These are phyloP conservation scores for Fusarium praegraminearum DNA, from an alignment of 2,329 filamentous ascomycete genomes.

Conservation along the genomic window DNA sequence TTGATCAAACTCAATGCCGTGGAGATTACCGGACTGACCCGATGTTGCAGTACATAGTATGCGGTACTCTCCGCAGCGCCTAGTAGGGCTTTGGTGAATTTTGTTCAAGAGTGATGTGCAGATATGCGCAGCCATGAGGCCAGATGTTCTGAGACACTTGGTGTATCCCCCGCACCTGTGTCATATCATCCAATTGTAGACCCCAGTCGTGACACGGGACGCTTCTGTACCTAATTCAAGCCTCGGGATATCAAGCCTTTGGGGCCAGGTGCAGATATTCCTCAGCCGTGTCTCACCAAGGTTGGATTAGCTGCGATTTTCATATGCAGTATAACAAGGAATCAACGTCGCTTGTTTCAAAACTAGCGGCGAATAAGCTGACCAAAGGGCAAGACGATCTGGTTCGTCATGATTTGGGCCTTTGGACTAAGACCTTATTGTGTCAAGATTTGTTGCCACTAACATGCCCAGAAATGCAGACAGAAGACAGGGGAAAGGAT, in stretches of 20 bases:
- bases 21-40: neutral
- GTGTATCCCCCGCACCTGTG: neutral
- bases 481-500: neutral
- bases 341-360: neutral
- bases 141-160: neutral
- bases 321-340: neutral
- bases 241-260: neutral
- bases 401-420: neutral
- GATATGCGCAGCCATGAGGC: neutral
- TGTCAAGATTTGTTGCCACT: neutral
- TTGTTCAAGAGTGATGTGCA: neutral
- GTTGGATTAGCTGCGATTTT: neutral
- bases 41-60: neutral
- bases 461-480: neutral
- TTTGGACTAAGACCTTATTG: neutral
- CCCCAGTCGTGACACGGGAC: no score
- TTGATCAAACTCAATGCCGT: neutral
- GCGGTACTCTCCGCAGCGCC: neutral
- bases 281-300: neutral
- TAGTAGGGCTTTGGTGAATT: neutral
- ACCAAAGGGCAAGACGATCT: neutral
- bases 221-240: no score
- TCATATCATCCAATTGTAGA: neutral
- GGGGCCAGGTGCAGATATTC: neutral
- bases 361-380: neutral